These are phyloP conservation scores for Berberis thunbergii DNA, from an alignment of 164 flowering plant genomes.

Conservation along the genomic window DNA sequence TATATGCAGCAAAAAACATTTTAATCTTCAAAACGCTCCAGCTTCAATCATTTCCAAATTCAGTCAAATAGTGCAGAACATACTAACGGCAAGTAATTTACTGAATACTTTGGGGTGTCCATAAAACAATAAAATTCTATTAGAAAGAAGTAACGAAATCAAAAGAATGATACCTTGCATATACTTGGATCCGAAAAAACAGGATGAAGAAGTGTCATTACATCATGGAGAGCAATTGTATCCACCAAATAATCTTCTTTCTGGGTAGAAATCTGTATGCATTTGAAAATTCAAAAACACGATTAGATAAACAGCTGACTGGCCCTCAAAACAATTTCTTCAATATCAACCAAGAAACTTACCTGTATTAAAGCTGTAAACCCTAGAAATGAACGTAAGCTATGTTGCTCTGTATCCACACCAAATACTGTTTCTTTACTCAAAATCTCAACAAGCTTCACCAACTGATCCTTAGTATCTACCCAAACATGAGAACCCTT, in stretches of 20 bases:
- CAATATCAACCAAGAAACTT: neutral
- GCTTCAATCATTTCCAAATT: too few species aligned
- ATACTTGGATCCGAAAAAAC: slow-evolving; percentile 68
- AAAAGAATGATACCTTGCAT: slow-evolving; percentile 49
- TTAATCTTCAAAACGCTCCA: too few species aligned
- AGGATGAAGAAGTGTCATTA: slow-evolving; percentile 59
- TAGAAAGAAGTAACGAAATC: too few species aligned
- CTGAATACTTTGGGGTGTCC: too few species aligned
- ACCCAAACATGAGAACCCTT: slow-evolving; percentile 57
- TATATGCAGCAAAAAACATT: too few species aligned
- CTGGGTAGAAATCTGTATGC: slow-evolving; percentile 66
- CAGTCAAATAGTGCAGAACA: too few species aligned
- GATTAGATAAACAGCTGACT: neutral
- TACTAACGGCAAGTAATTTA: too few species aligned
- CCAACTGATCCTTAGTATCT: slow-evolving; percentile 43
- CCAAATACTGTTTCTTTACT: slow-evolving; percentile 55
- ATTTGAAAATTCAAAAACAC: neutral
- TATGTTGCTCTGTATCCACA: slow-evolving; percentile 95
- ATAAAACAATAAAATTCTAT: too few species aligned
- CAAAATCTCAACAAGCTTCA: slow-evolving; percentile 49
- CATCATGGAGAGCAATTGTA: slow-evolving; percentile 77
- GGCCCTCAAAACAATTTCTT: neutral
- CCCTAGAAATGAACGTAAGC: slow-evolving; percentile 75
- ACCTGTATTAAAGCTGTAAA: slow-evolving; percentile 92
- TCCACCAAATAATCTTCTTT: slow-evolving; percentile 77